These are phyloP conservation scores for Panicum miliaceum DNA, from an alignment of 176 grass and related monocot genomes.

Conservation along the genomic window DNA sequence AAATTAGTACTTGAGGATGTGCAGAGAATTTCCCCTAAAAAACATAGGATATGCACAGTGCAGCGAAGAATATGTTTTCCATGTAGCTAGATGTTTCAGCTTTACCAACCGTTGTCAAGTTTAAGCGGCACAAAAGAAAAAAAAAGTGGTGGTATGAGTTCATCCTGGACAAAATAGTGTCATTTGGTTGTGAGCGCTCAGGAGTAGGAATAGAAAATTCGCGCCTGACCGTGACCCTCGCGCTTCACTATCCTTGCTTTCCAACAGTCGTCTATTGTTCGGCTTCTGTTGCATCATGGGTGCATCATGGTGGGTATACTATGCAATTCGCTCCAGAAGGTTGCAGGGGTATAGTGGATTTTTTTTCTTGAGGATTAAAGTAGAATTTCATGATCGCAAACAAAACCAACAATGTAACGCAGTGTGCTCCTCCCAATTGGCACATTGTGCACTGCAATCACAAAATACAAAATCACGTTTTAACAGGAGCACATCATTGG, in stretches of 20 bases:
- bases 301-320: conserved; percentile 18
- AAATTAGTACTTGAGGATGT: neutral
- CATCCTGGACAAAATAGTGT: neutral
- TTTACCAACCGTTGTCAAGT: neutral
- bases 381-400: neutral
- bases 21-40: conserved; percentile 1
- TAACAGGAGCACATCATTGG: neutral
- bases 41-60: neutral
- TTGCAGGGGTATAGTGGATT: neutral
- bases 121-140: neutral
- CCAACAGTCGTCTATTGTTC: conserved; percentile 30
- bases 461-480: no score
- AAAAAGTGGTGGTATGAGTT: neutral
- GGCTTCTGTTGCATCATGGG: neutral
- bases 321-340: conserved; percentile 6
- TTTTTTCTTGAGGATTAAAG: no score
- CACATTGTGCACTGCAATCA: no score
- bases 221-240: conserved; percentile 8
- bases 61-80: neutral
- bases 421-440: no score
- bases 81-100: conserved; percentile 40
- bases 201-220: conserved; percentile 10
- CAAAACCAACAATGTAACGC: no score
- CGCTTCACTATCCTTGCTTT: conserved; percentile 17
- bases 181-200: neutral